Base-by-base conservation (phyloP, 495 filamentous ascomycete species). In the Geopyxis carbonaria region DNA sequence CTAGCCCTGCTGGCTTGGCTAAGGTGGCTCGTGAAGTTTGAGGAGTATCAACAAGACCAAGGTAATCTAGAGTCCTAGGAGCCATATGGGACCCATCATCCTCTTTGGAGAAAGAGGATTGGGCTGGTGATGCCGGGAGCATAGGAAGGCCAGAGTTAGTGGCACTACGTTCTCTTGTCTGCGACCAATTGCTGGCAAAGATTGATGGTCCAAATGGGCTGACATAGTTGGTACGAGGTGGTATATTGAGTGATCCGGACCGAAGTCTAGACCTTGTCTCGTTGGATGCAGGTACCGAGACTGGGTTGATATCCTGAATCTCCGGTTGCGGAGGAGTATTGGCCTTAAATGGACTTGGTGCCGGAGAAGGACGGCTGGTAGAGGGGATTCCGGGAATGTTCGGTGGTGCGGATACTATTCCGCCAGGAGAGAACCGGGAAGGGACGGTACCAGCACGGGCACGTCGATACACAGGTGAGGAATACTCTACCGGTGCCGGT, bases 371-470 rank as follows among this genome's bases (percentile, higher is more conserved):
- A 44, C 85, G 76, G 16, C 81, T 83, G 13, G 80, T 80, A 51
- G 87, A 85, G 21, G 85, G 68, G 38, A 82, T 67, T 18, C 43
- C 39, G 11, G 52, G 35, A 28, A 83, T 64, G 0, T 74, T 62
- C 40, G 79, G 70, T 32, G 76, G 64, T 45, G 67, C 59, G 33
- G 72, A 70, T 29, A 74, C 56, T 38, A 70, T 62, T 37, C 68
- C 75, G 35, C 72, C 77, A 14, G 84, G 80, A 34, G 78, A 74
- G 57, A 97, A 93, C 42, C 85, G 75, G 24, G 89, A 97, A 21
- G 89, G 89, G 15, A 97, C 77, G n/a, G 89, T 97, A 45, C 89
- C 89, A 39, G 89, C 89, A 59, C 89, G 75, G 37, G 84, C 76
- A 48, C 89, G 71, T 34, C 79, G 68, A 28, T 65, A 60, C 10